Conservation (phyloP, 345 rosid species). For the Luvunga scandens region DNA sequence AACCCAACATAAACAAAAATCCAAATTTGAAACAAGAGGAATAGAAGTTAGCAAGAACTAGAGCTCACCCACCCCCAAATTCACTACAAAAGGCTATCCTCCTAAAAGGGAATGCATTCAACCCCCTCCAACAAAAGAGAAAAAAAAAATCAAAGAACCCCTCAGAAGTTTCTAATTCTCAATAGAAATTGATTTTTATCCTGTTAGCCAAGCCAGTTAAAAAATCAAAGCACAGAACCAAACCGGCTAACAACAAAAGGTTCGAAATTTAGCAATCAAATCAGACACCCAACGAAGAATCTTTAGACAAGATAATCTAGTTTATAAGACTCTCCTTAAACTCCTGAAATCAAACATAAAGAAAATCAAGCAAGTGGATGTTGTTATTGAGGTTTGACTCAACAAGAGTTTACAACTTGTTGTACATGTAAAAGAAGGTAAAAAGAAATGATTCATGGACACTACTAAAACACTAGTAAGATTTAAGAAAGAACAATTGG, state of each 20-base stretch:
- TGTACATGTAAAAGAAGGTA: constrained; percentile 12
- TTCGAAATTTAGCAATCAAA: constrained; percentile 28
- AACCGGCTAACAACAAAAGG: constrained; percentile 26
- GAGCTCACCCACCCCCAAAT: constrained; percentile 21
- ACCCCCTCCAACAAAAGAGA: constrained; percentile 9
- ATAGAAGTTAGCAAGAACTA: neutral
- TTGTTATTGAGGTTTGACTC: constrained; percentile 31
- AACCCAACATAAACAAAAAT: constrained; percentile 40
- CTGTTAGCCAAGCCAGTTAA: constrained; percentile 14
- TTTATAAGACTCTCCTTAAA: constrained; percentile 15
- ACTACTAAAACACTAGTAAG: neutral
- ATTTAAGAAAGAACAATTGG: constrained; percentile 34
- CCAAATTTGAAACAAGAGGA: constrained; percentile 20
- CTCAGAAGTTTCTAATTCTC: constrained; percentile 35
- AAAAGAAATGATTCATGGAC: constrained; percentile 28
- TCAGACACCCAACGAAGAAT: constrained; percentile 27
- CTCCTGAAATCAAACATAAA: constrained; percentile 21
- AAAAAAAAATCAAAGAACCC: constrained; percentile 37
- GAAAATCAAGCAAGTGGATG: constrained; percentile 21
- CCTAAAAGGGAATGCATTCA: constrained; percentile 21
- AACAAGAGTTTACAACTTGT: neutral
- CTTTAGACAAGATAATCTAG: constrained; percentile 26
- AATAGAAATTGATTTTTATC: constrained; percentile 30
- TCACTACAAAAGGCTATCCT: constrained; percentile 5
- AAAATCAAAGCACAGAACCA: constrained; percentile 37